These are phyloP conservation scores for Calonectria fujianensis DNA, from an alignment of 2,329 filamentous ascomycete species.

Conservation along the genomic window DNA sequence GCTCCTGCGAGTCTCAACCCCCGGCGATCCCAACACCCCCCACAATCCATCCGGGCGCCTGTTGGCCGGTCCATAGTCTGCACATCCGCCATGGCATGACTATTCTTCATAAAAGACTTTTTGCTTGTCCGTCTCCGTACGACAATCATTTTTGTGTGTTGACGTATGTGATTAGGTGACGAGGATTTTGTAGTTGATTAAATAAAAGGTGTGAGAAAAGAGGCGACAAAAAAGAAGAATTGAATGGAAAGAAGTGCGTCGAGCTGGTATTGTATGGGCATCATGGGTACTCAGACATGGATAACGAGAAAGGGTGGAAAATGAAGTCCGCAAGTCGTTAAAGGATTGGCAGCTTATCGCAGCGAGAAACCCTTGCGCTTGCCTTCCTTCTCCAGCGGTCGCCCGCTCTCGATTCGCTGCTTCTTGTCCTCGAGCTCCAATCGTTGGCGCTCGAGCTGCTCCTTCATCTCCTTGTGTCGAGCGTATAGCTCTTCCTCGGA, in stretches of 20 bases:
- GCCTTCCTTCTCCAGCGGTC: slow-evolving; percentile 96
- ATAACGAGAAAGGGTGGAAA: slow-evolving; percentile 65
- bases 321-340: slow-evolving; percentile 50
- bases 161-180: slow-evolving; percentile 61
- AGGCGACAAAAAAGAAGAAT: slow-evolving; percentile 63
- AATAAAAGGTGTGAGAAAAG: slow-evolving; percentile 61
- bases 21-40: slow-evolving; percentile 34
- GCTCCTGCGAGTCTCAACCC: slow-evolving; percentile 41
- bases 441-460: slow-evolving; percentile 96
- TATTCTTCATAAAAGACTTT: slow-evolving; percentile 62
- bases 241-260: slow-evolving; percentile 71
- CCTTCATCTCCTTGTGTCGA: slow-evolving; percentile 99
- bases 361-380: slow-evolving; percentile 99
- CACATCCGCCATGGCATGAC: slow-evolving; percentile 59
- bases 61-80: slow-evolving; percentile 57
- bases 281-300: slow-evolving; percentile 76
- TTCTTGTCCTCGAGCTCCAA: slow-evolving; percentile 99
- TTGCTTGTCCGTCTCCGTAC: slow-evolving; percentile 56
- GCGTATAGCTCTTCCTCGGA: slow-evolving; percentile 99
- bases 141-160: slow-evolving; percentile 57
- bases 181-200: slow-evolving; percentile 61
- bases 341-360: slow-evolving; percentile 76
- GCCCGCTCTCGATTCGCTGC: slow-evolving; percentile 92
- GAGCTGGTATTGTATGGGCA: slow-evolving; percentile 76
- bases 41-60: slow-evolving; percentile 47